Evolutionary conservation across 2,329 filamentous ascomycete genomes (phyloP).

Genomic region (Alternaria hordeiaustralica): DNA sequence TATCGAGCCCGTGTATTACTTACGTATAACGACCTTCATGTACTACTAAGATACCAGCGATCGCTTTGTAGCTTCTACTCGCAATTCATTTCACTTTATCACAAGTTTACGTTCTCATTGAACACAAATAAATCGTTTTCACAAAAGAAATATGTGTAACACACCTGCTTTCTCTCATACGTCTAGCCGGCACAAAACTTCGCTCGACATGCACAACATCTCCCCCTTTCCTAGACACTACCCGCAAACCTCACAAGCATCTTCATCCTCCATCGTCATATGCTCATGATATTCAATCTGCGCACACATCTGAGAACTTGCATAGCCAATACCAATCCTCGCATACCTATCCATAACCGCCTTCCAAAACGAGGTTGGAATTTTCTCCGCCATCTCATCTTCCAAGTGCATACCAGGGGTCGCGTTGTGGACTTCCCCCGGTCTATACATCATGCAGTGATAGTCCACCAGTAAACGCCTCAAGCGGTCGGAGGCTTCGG

Average conservation of each 20-base stretch:
- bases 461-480: background rate
- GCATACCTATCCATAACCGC: background rate
- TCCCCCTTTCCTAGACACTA: background rate
- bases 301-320: background rate
- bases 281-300: background rate
- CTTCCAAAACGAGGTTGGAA: background rate
- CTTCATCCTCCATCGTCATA: background rate
- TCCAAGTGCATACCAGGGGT: background rate
- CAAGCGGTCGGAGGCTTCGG: background rate
- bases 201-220: background rate
- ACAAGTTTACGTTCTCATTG: background rate
- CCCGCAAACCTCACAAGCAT: background rate
- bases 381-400: background rate
- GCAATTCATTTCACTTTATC: background rate
- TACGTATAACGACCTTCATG: background rate
- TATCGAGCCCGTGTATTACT: background rate
- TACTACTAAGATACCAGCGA: constrained; percentile 5
- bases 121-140: background rate
- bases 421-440: background rate
- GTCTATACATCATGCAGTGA: background rate
- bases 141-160: no score
- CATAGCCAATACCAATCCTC: background rate
- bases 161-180: background rate
- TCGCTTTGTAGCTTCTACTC: background rate
- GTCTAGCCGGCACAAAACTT: background rate